A percentile compares a stretch with the other conserved stretches of the same genome.
phyloP scores from a whole-genome alignment of 163 green algal genomes.

The Scenedesmus sp. region DNA sequence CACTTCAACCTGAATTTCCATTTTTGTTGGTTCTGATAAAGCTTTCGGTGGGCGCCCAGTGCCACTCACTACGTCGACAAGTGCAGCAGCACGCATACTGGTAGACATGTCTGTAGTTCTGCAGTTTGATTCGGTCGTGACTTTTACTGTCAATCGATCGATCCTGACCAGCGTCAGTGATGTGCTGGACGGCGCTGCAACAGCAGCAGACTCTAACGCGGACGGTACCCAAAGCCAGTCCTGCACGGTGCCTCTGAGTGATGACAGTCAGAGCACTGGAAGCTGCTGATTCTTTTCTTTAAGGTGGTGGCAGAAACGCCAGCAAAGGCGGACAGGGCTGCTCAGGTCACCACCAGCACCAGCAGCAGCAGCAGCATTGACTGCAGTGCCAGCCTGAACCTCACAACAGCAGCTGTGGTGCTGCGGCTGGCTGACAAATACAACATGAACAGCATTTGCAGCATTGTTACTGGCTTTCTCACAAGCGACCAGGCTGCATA shows the following conservation, averaged over 20 bases:
- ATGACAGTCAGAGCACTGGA: neutral
- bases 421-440: constrained; percentile 12
- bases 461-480: neutral
- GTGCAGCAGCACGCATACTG: too few relatives aligned
- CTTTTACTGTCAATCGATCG: neutral
- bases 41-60: too few relatives aligned
- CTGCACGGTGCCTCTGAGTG: neutral
- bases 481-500: neutral
- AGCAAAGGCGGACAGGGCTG: neutral
- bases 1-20: too few relatives aligned
- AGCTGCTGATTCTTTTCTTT: neutral
- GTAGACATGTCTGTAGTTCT: neutral
- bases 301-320: neutral
- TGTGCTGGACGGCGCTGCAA: neutral
- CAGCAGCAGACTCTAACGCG: neutral
- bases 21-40: too few relatives aligned
- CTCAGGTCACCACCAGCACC: neutral
- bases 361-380: neutral
- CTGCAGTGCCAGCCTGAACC: neutral
- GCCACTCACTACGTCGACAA: too few relatives aligned
- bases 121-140: too few relatives aligned
- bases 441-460: neutral
- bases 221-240: neutral
- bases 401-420: neutral
- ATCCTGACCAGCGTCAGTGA: neutral